These are phyloP conservation scores for Pseudogymnoascus sp. DNA, from an alignment of 2,329 filamentous ascomycete species.

Conservation along the genomic window DNA sequence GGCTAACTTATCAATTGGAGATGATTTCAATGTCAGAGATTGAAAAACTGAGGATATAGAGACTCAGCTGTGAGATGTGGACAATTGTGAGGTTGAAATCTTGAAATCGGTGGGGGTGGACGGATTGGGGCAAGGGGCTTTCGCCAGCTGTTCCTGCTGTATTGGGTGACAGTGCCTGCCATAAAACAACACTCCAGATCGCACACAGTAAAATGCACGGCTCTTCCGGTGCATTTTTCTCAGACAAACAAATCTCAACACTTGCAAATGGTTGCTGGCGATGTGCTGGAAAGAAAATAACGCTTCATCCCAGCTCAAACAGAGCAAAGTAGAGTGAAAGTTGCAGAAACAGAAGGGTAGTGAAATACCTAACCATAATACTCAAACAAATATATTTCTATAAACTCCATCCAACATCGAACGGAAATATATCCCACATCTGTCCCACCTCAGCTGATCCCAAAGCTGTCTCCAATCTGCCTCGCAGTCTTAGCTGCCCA, in stretches of 20 bases:
- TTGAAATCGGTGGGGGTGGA: background rate
- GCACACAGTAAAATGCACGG: background rate
- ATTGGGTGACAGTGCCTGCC: background rate
- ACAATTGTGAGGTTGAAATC: background rate
- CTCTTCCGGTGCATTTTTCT: background rate
- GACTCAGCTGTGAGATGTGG: background rate
- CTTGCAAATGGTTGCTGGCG: background rate
- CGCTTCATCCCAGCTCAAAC: background rate
- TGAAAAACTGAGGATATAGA: background rate
- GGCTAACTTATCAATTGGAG: background rate
- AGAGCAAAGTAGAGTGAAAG: background rate
- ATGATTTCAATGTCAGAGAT: background rate
- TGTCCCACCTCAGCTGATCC: background rate
- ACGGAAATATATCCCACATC: background rate
- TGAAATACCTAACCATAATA: background rate
- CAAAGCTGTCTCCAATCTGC: background rate
- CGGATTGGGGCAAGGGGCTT: background rate
- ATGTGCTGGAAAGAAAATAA: background rate
- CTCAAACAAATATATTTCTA: background rate
- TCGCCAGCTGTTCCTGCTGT: background rate
- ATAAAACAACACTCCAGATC: background rate
- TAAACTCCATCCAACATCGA: background rate
- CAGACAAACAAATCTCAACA: background rate
- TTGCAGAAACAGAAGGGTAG: background rate
- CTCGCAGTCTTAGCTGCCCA: background rate